These are phyloP conservation scores for Lolium multiflorum DNA, from an alignment of 176 grass and related monocot genomes.

Conservation along the genomic window DNA sequence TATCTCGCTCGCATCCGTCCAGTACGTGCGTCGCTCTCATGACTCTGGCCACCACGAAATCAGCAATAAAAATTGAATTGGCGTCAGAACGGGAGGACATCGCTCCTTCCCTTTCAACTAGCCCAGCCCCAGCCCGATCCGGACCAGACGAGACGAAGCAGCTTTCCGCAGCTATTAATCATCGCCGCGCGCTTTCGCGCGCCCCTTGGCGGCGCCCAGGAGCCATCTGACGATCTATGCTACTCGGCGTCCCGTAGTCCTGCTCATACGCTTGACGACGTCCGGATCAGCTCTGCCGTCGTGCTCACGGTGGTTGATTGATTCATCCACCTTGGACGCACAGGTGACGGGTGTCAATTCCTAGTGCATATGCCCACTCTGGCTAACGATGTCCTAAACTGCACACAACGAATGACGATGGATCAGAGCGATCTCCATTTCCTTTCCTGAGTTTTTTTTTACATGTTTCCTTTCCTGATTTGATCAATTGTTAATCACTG, in stretches of 20 bases:
- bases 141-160: constrained; percentile 9
- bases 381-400: neutral
- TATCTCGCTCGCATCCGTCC: neutral
- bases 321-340: neutral
- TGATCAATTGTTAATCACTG: neutral
- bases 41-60: neutral
- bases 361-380: neutral
- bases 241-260: neutral
- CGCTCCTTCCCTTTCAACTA: neutral
- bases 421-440: neutral
- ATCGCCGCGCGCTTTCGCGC: neutral
- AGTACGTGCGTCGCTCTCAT: neutral
- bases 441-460: too few species aligned
- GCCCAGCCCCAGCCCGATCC: neutral
- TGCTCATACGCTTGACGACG: constrained; percentile 2
- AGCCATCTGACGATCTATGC: neutral
- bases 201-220: neutral
- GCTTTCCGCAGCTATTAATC: constrained; percentile 11
- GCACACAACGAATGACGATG: neutral
- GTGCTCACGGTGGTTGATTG: constrained; percentile 27
- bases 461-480: neutral
- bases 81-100: neutral
- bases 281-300: constrained; percentile 20
- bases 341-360: neutral
- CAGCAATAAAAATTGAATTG: neutral